phyloP scores from a whole-genome alignment of 2,329 filamentous ascomycete genomes.

The Trichoderma sp. region DNA sequence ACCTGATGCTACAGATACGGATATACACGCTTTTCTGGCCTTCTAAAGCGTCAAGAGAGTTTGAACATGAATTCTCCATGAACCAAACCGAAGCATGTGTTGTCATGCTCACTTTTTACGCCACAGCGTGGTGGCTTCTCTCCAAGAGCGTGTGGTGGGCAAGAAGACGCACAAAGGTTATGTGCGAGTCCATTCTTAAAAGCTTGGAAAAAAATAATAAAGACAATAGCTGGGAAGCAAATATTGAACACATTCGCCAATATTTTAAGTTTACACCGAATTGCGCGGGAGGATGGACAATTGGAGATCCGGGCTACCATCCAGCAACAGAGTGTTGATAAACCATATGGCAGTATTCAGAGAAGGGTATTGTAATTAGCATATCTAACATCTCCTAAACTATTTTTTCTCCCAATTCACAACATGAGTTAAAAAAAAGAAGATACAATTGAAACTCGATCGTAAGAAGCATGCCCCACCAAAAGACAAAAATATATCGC shows the following conservation, averaged over 20 bases:
- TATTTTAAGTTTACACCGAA: constrained; percentile 15
- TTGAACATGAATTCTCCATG: constrained; percentile 9
- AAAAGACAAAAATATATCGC: constrained; percentile 9
- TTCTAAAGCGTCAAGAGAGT: constrained; percentile 21
- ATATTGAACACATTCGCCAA: constrained; percentile 1
- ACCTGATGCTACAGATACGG: constrained; percentile 13
- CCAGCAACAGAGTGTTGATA: not conserved
- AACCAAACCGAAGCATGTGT: constrained; percentile 17
- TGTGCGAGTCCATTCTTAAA: constrained; percentile 25
- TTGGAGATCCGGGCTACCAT: not conserved
- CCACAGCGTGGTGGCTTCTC: constrained; percentile 24
- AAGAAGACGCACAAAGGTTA: not conserved
- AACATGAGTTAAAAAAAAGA: too few relatives aligned
- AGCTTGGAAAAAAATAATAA: not conserved
- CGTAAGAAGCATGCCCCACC: too few relatives aligned
- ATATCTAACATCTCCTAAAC: too few relatives aligned
- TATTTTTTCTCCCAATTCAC: too few relatives aligned
- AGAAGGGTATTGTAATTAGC: too few relatives aligned
- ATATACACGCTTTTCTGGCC: constrained; percentile 25
- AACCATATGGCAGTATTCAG: not conserved
- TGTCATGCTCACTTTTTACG: constrained; percentile 26
- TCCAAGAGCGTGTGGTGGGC: constrained; percentile 22
- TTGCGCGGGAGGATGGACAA: not conserved
- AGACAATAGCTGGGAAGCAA: not conserved
- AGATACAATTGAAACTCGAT: too few relatives aligned